Evolutionary conservation across 768 basidiomycete species (phyloP).

Genomic region (Tulasnella sp.): DNA sequence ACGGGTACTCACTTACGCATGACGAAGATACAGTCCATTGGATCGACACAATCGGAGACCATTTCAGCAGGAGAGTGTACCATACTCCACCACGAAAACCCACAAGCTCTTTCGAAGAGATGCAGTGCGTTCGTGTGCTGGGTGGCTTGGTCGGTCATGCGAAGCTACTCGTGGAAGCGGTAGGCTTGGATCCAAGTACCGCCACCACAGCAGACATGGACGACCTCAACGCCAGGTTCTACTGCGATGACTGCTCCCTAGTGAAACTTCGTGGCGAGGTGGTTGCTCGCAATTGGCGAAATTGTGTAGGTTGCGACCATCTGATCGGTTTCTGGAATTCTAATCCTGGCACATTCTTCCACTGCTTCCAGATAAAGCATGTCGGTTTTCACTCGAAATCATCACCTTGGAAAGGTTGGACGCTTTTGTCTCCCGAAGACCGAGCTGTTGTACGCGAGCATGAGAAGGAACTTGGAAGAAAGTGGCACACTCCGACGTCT

Average conservation of each 20-base stretch:
- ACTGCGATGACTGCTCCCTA: conserved; percentile 1
- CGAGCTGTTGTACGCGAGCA: not conserved
- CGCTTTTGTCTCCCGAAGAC: not conserved
- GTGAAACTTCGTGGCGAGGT: not conserved
- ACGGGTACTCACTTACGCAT: not conserved
- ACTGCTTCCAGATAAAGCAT: not conserved
- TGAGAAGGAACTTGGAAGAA: not conserved
- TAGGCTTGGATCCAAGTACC: conserved; percentile 6
- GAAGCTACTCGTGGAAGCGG: not conserved
- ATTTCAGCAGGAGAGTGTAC: not conserved
- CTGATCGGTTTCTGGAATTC: not conserved
- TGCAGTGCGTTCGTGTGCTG: not conserved
- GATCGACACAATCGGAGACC: not conserved
- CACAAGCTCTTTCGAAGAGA: not conserved
- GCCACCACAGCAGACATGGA: not conserved
- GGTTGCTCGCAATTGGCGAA: conserved; percentile 1
- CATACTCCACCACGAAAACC: not conserved
- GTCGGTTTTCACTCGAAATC: not conserved
- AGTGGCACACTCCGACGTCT: not conserved
- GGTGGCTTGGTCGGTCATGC: not conserved
- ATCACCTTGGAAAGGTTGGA: not conserved
- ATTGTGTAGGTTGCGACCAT: not conserved
- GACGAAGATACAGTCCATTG: not conserved
- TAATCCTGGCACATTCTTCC: not conserved
- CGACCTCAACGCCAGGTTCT: not conserved